These are phyloP conservation scores for Aspergillus pseudoglaucus DNA, from an alignment of 2,329 filamentous ascomycete genomes.

Conservation along the genomic window DNA sequence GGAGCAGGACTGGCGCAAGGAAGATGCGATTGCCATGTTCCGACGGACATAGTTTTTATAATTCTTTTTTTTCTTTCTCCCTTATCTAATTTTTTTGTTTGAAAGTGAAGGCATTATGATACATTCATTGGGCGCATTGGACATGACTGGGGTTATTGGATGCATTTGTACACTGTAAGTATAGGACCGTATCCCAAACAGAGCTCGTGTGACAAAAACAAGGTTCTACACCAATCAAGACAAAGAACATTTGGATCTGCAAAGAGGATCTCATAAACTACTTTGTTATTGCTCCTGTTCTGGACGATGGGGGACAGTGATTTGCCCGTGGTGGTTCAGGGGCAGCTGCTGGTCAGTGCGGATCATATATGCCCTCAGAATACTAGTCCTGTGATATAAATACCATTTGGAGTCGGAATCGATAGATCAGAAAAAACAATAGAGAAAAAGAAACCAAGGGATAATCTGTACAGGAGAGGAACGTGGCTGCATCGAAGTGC, in stretches of 20 bases:
- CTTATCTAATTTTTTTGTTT: conserved; percentile 3
- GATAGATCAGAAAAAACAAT: not conserved
- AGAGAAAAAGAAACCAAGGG: not conserved
- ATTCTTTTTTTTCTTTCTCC: not conserved
- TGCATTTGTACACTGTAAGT: not conserved
- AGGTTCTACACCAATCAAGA: no score
- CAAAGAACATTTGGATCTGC: not conserved
- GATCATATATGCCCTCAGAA: no score
- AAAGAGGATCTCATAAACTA: not conserved
- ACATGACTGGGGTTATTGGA: conserved; percentile 6
- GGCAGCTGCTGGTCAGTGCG: conserved; percentile 2
- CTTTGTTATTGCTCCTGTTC: not conserved
- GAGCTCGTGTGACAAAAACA: no score
- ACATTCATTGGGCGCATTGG: not conserved
- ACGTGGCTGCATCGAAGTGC: no score
- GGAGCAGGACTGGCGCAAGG: conserved; percentile 44
- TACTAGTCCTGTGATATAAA: no score
- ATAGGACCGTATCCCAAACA: not conserved
- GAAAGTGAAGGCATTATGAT: not conserved
- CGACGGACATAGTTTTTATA: conserved; percentile 23
- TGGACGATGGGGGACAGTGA: not conserved
- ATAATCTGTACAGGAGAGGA: not conserved
- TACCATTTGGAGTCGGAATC: no score
- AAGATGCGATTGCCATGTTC: conserved; percentile 39
- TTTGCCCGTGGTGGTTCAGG: conserved; percentile 4